Evolutionary conservation across 306 rosid species (phyloP).

Genomic region (Lathyrus oleraceus): DNA sequence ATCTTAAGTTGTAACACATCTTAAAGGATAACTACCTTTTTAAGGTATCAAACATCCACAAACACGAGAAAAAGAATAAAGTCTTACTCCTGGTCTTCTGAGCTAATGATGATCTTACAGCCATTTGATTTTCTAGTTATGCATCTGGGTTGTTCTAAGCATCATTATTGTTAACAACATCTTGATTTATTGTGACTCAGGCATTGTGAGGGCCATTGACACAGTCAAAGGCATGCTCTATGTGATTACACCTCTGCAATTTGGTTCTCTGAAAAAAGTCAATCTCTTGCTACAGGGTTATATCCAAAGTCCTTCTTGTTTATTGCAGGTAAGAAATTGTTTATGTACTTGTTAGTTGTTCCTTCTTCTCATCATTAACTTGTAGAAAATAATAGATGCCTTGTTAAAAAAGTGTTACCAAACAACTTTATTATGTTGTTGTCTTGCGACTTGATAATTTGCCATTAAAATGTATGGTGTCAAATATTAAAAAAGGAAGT

Average conservation of each 20-base stretch:
- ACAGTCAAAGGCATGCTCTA: constrained; percentile 65
- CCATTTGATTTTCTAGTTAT: constrained; percentile 22
- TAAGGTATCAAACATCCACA: constrained; percentile 15
- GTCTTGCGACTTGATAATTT: too few relatives aligned
- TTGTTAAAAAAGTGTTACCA: background rate
- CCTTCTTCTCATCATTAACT: constrained; percentile 30
- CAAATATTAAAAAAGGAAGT: too few relatives aligned
- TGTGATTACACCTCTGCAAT: constrained; percentile 86
- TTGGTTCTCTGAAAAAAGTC: constrained; percentile 69
- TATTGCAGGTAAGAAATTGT: constrained; percentile 66
- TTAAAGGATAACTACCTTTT: constrained; percentile 9
- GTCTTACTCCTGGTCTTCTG: too few relatives aligned
- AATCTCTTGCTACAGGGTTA: constrained; percentile 77
- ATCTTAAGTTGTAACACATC: constrained; percentile 1
- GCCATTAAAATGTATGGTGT: too few relatives aligned
- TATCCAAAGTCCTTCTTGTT: constrained; percentile 78
- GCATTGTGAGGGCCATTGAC: constrained; percentile 92
- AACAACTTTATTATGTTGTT: too few relatives aligned
- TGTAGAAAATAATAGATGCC: constrained; percentile 1
- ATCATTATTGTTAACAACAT: constrained; percentile 15
- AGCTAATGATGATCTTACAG: too few relatives aligned
- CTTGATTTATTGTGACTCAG: constrained; percentile 50
- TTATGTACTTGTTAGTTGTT: constrained; percentile 13
- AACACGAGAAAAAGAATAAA: background rate
- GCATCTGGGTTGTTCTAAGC: constrained; percentile 21